Conservation (phyloP, 495 filamentous ascomycete genomes). For the Penicillium taxi region DNA sequence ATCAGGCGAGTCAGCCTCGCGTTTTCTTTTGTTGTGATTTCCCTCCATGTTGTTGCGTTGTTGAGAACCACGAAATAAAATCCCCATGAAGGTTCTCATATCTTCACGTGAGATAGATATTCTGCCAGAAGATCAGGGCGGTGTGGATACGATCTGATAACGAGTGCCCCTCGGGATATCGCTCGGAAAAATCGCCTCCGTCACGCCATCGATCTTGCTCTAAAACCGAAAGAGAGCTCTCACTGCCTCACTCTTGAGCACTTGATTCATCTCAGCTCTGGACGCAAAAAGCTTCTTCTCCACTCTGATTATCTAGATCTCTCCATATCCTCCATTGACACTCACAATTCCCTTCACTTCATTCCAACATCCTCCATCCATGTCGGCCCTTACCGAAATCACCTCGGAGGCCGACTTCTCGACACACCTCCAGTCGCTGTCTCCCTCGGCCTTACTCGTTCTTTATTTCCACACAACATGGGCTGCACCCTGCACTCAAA, state of each 20-base stretch:
- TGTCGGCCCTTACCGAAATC: conserved; percentile 73
- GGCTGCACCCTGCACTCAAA: conserved; percentile 94
- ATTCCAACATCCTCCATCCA: conserved; percentile 24
- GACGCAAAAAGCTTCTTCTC: no score
- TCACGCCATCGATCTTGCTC: conserved; percentile 21
- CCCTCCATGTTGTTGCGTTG: no score
- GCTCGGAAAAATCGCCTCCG: conserved; percentile 22
- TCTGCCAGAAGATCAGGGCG: no score
- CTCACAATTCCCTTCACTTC: conserved; percentile 1
- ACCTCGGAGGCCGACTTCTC: conserved; percentile 59
- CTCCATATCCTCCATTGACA: neutral
- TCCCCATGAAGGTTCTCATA: no score
- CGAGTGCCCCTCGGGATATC: conserved; percentile 14
- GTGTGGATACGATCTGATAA: conserved; percentile 32
- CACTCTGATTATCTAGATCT: no score
- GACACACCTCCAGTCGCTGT: conserved; percentile 52
- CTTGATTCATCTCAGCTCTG: neutral
- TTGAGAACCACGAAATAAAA: no score
- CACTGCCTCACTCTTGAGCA: neutral
- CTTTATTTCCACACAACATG: conserved; percentile 93
- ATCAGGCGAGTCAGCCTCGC: no score
- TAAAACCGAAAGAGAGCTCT: conserved; percentile 1
- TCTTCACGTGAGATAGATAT: no score
- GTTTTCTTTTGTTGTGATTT: no score
- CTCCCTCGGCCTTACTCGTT: conserved; percentile 60